A percentile compares a stretch with the other conserved stretches of the same genome.
These are phyloP conservation scores for Phalaenopsis aphrodite DNA, from an alignment of 106 monocot species.

Conservation along the genomic window DNA sequence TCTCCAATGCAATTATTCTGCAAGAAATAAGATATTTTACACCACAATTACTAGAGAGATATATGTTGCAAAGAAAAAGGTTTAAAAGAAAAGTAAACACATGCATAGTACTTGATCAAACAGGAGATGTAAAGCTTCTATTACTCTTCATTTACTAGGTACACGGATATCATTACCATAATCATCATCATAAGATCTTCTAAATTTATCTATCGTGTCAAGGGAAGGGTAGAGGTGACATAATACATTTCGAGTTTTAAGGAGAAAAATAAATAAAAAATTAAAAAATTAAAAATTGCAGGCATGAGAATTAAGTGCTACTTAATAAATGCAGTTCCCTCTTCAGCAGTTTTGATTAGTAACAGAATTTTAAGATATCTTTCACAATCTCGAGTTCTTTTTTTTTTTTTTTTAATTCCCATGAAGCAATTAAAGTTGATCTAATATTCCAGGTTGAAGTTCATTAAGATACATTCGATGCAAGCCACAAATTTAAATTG, in stretches of 20 bases:
- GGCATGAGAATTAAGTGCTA: neutral
- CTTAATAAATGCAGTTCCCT: neutral
- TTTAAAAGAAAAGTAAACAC: neutral
- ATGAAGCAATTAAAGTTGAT: neutral
- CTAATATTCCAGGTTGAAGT: neutral
- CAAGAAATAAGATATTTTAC: conserved; percentile 15
- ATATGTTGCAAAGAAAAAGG: neutral
- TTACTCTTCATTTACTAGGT: conserved; percentile 2
- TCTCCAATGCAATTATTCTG: conserved; percentile 99
- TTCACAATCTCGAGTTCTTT: neutral
- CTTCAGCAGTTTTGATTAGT: neutral
- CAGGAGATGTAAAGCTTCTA: neutral
- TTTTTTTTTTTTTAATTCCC: neutral
- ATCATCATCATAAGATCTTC: neutral
- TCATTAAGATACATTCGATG: neutral
- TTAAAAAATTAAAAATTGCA: neutral
- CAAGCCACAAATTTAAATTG: neutral
- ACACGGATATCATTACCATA: neutral
- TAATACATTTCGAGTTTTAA: neutral
- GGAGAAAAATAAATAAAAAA: neutral
- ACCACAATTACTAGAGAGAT: neutral
- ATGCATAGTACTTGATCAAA: neutral
- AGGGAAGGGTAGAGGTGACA: neutral
- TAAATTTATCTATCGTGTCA: neutral
- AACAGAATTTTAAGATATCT: neutral